These are phyloP conservation scores for Ceratocystis destructans DNA, from an alignment of 2,329 filamentous ascomycete genomes.

Conservation along the genomic window DNA sequence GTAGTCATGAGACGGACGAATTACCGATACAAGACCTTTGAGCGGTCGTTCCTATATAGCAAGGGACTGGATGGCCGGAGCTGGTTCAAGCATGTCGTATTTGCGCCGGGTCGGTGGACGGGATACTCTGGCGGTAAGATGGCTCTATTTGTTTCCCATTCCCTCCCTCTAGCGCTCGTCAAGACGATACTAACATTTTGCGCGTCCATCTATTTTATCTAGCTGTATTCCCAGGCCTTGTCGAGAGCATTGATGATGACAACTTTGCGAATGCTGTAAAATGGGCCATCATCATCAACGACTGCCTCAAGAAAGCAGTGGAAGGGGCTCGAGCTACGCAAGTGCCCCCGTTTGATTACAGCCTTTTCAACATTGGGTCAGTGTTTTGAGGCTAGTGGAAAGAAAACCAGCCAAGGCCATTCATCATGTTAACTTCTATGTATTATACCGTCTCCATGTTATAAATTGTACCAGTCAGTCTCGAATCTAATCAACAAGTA, in stretches of 20 bases:
- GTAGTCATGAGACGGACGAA: slow-evolving; percentile 55
- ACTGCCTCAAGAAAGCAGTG: slow-evolving; percentile 34
- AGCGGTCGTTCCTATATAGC: slow-evolving; percentile 64
- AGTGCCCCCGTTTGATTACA: neutral
- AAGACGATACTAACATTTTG: slow-evolving; percentile 19
- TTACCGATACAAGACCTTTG: slow-evolving; percentile 68
- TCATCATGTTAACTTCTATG: no score
- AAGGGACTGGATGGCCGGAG: slow-evolving; percentile 61
- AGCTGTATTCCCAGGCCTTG: slow-evolving; percentile 49
- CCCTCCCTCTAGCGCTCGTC: slow-evolving; percentile 6
- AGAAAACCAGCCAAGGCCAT: no score
- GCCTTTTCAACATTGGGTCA: neutral
- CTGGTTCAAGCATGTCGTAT: slow-evolving; percentile 95
- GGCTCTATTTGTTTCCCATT: neutral
- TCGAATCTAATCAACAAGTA: no score
- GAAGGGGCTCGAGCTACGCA: neutral
- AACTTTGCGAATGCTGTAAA: slow-evolving; percentile 44
- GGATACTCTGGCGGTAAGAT: slow-evolving; percentile 65
- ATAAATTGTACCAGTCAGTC: no score
- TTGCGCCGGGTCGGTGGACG: slow-evolving; percentile 82
- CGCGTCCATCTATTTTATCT: neutral
- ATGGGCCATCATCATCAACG: slow-evolving; percentile 47
- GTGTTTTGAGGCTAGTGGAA: no score
- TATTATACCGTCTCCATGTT: no score
- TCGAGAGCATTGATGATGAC: slow-evolving; percentile 47